Evolutionary conservation across 352 stramenopile genomes (phyloP).

Genomic region (Globisporangium nodosum): DNA sequence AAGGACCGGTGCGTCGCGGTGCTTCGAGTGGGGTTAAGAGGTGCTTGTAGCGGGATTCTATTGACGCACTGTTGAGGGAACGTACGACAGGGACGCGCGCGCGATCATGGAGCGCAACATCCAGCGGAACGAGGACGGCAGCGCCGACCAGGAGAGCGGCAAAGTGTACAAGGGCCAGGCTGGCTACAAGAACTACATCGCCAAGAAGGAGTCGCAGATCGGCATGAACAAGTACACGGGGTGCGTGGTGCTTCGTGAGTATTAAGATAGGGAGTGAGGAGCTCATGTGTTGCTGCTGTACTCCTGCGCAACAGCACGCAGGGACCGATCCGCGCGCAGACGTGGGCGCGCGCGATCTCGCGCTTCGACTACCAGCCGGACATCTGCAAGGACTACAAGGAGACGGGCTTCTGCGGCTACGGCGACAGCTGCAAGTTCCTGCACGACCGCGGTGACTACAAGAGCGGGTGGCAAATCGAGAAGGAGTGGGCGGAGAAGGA

Average conservation of each 20-base stretch:
- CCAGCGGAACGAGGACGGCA: slow-evolving; percentile 63
- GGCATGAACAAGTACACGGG: slow-evolving; percentile 89
- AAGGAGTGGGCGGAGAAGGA: slow-evolving; percentile 93
- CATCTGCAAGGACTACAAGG: slow-evolving; percentile 99
- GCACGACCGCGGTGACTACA: slow-evolving; percentile 97
- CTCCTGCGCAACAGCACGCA: slow-evolving; percentile 52
- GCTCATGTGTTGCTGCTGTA: neutral
- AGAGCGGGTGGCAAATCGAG: slow-evolving; percentile 97
- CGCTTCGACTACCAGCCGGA: slow-evolving; percentile 97
- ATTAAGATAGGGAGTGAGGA: neutral
- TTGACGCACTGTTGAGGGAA: neutral
- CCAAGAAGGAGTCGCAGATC: slow-evolving; percentile 84
- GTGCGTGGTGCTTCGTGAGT: slow-evolving; percentile 19
- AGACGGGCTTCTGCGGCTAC: slow-evolving; percentile 99
- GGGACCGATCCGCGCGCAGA: slow-evolving; percentile 93
- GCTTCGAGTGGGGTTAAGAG: neutral
- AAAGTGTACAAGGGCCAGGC: slow-evolving; percentile 82
- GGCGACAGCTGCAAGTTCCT: slow-evolving; percentile 97
- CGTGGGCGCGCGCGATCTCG: slow-evolving; percentile 92
- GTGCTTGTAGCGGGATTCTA: no score
- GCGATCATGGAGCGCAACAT: slow-evolving; percentile 78
- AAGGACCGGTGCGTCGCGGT: slow-evolving; percentile 35
- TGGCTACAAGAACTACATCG: slow-evolving; percentile 85
- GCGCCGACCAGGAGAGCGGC: slow-evolving; percentile 55
- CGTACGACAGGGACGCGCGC: slow-evolving; percentile 49